Conservation (phyloP, 768 basidiomycete species). For the Kwoniella sp. region DNA sequence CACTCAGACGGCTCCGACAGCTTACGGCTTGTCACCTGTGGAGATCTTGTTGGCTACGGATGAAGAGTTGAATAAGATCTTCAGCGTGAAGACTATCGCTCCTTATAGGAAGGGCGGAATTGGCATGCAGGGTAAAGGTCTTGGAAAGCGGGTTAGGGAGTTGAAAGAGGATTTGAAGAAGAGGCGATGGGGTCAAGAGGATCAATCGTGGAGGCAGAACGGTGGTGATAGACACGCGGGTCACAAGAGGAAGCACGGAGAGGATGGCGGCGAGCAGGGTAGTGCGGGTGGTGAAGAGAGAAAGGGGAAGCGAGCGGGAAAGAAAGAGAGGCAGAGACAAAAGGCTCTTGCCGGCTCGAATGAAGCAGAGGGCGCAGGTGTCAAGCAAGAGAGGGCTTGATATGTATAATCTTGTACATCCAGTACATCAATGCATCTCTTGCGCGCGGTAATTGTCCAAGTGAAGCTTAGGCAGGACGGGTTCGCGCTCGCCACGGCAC, state of each 20-base stretch:
- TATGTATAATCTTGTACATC: too few species aligned
- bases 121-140: constrained; percentile 53
- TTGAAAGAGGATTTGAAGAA: constrained; percentile 65
- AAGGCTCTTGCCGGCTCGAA: not conserved
- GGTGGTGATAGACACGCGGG: not conserved
- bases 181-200: constrained; percentile 57
- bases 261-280: not conserved
- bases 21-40: constrained; percentile 71
- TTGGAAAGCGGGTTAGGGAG: constrained; percentile 69
- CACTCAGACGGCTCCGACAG: constrained; percentile 62
- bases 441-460: too few species aligned
- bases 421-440: too few species aligned
- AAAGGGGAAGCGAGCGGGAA: constrained; percentile 53
- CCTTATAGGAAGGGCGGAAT: constrained; percentile 71
- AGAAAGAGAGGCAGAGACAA: constrained; percentile 50
- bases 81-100: constrained; percentile 85
- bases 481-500: too few species aligned
- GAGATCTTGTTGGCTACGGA: constrained; percentile 92
- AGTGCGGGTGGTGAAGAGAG: constrained; percentile 28
- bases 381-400: not conserved
- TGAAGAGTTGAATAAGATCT: constrained; percentile 85
- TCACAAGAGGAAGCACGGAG: constrained; percentile 23
- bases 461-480: too few species aligned
- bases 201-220: constrained; percentile 6
- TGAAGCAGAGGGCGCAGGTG: not conserved